phyloP scores from a whole-genome alignment of 306 rosid species.

The Lathyrus sativus region DNA sequence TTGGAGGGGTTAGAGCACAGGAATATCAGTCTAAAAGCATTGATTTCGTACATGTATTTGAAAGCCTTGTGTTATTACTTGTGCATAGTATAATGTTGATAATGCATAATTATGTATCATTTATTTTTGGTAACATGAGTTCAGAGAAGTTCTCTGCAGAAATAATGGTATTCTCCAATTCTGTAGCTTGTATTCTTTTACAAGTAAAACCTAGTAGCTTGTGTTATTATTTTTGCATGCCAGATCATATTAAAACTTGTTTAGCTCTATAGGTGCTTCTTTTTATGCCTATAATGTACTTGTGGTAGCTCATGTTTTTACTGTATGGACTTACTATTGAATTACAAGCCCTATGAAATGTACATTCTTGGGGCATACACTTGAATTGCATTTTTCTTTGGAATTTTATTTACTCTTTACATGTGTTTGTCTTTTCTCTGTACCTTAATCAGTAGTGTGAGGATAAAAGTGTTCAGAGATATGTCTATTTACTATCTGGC shows the following conservation, averaged over 20 bases:
- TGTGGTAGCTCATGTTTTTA: slow-evolving; percentile 2
- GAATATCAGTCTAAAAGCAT: too few species aligned
- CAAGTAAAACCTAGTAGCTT: too few species aligned
- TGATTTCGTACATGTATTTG: too few species aligned
- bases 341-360: slow-evolving; percentile 7
- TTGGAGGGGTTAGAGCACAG: too few species aligned
- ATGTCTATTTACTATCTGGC: slow-evolving; percentile 89
- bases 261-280: background rate
- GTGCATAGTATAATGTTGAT: too few species aligned
- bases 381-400: slow-evolving; percentile 9
- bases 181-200: background rate
- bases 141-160: slow-evolving; percentile 74
- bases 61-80: too few species aligned
- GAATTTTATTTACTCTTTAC: slow-evolving; percentile 2
- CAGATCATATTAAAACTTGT: background rate
- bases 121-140: too few species aligned
- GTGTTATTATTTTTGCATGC: too few species aligned
- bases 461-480: slow-evolving; percentile 82
- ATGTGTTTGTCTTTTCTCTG: slow-evolving; percentile 36
- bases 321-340: slow-evolving; percentile 1
- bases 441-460: slow-evolving; percentile 96
- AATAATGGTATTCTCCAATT: slow-evolving; percentile 68
- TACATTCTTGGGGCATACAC: background rate
- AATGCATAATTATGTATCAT: too few species aligned
- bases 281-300: background rate